phyloP scores from a whole-genome alignment of 495 filamentous ascomycete species.

The Penicillium maclennaniae region DNA sequence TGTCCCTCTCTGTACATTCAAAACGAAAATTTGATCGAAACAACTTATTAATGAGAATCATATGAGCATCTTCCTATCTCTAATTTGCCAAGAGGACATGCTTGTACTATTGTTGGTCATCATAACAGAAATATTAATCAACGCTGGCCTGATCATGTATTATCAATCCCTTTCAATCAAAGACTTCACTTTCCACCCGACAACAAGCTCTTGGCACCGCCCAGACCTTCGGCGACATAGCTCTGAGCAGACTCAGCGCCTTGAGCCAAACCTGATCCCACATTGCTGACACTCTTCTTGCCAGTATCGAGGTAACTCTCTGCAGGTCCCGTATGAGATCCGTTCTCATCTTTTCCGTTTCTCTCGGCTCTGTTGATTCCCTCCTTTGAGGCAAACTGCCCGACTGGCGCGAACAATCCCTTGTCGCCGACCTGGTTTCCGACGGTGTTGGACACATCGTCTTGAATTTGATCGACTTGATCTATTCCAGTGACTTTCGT shows the following conservation, averaged over 20 bases:
- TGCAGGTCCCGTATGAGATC: conserved; percentile 38
- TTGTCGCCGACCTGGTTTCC: conserved; percentile 60
- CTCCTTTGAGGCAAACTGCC: conserved; percentile 57
- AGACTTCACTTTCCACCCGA: not conserved
- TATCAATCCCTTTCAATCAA: too few relatives aligned
- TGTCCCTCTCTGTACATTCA: too few relatives aligned
- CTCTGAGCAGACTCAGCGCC: conserved; percentile 7
- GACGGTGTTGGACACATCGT: conserved; percentile 54
- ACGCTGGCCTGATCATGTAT: too few relatives aligned
- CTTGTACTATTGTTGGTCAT: too few relatives aligned
- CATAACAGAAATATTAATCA: too few relatives aligned
- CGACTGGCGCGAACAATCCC: conserved; percentile 56
- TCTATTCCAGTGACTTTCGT: conserved; percentile 61
- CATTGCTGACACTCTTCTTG: not conserved
- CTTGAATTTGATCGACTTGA: conserved; percentile 61
- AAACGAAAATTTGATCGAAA: too few relatives aligned
- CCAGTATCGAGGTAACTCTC: not conserved
- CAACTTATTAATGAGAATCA: too few relatives aligned
- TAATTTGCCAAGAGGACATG: too few relatives aligned
- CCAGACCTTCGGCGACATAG: not conserved
- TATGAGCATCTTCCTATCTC: too few relatives aligned
- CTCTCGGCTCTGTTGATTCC: conserved; percentile 62
- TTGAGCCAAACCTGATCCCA: conserved; percentile 1
- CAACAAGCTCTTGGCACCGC: conserved; percentile 2
- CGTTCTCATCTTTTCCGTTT: conserved; percentile 56